phyloP scores from a whole-genome alignment of 257 asterid genomes.

The Plantago elongata region DNA sequence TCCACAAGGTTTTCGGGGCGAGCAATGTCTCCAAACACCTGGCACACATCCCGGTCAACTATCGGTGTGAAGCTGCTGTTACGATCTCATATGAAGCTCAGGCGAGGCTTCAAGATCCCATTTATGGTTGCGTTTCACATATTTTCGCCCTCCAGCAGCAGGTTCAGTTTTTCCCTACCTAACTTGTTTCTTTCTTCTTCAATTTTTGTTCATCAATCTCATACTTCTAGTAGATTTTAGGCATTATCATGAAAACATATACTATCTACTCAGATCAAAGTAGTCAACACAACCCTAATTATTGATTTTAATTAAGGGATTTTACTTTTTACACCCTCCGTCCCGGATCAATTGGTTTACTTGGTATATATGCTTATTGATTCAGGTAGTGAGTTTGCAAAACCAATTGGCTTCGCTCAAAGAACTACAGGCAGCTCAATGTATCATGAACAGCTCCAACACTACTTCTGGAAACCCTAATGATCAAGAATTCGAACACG shows the following conservation, averaged over 20 bases:
- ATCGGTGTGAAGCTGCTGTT: conserved; percentile 63
- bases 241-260: too few relatives aligned
- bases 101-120: conserved; percentile 75
- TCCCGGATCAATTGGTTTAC: too few relatives aligned
- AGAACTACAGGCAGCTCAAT: conserved; percentile 40
- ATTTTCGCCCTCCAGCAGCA: conserved; percentile 62
- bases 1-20: conserved; percentile 54
- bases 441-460: conserved; percentile 24
- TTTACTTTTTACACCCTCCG: background rate
- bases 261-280: too few relatives aligned
- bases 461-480: conserved; percentile 32
- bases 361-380: background rate
- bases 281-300: too few relatives aligned
- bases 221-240: background rate
- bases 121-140: conserved; percentile 71
- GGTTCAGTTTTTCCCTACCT: conserved; percentile 18
- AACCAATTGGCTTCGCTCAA: conserved; percentile 44
- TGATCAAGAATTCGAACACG: conserved; percentile 22
- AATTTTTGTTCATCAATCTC: background rate
- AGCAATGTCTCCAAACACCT: conserved; percentile 55
- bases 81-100: conserved; percentile 71
- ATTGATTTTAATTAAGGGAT: background rate
- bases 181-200: background rate
- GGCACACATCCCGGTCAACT: conserved; percentile 47
- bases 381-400: conserved; percentile 47